phyloP scores from a whole-genome alignment of 768 basidiomycete species.

The Tricholoma sp. region DNA sequence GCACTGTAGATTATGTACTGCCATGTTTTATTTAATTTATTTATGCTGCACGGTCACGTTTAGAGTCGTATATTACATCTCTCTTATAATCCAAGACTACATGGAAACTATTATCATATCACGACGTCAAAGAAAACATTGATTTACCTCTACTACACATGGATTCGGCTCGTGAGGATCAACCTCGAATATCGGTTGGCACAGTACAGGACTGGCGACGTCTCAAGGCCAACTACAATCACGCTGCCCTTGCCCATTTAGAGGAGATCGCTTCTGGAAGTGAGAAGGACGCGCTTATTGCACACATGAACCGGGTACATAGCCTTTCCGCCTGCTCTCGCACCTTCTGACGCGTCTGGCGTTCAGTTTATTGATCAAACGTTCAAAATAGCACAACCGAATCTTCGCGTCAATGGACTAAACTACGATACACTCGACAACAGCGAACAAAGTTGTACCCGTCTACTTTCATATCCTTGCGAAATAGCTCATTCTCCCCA shows the following conservation, averaged over 20 bases:
- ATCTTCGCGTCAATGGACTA: conserved; percentile 77
- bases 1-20: not conserved
- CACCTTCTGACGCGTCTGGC: conserved; percentile 5
- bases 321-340: not conserved
- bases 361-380: conserved; percentile 56
- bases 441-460: conserved; percentile 44
- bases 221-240: conserved; percentile 48
- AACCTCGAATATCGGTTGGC: conserved; percentile 56
- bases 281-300: conserved; percentile 44
- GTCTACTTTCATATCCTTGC: not conserved
- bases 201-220: conserved; percentile 62
- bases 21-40: not conserved
- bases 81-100: not conserved
- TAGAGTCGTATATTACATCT: conserved; percentile 5
- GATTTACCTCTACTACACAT: conserved; percentile 15
- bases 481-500: conserved; percentile 18
- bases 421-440: conserved; percentile 61
- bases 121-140: not conserved
- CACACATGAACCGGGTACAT: conserved; percentile 47
- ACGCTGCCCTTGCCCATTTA: conserved; percentile 39
- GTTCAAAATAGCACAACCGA: conserved; percentile 59
- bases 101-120: not conserved
- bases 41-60: conserved; percentile 7
- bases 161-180: conserved; percentile 36
- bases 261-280: conserved; percentile 38